These are phyloP conservation scores for Solanum hybrid DNA, from an alignment of 305 asterid genomes.

Conservation along the genomic window DNA sequence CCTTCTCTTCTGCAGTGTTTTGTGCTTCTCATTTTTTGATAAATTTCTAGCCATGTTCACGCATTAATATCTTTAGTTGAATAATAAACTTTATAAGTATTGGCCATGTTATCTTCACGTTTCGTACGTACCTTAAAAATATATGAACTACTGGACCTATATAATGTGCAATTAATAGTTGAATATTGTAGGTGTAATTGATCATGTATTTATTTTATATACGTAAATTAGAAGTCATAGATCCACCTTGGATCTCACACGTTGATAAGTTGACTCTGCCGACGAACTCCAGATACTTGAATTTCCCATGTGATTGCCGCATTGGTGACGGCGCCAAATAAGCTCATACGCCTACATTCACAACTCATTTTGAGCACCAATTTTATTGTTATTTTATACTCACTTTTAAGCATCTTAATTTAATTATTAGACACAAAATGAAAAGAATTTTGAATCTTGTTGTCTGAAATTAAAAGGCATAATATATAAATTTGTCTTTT, in stretches of 20 bases:
- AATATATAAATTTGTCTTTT: no score
- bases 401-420: not conserved
- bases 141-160: not conserved
- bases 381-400: not conserved
- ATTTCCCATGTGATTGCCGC: not conserved
- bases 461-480: not conserved
- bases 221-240: not conserved
- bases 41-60: not conserved
- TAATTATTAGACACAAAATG: not conserved
- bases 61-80: not conserved
- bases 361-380: not conserved
- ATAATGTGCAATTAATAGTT: not conserved
- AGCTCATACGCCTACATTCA: not conserved
- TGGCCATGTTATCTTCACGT: not conserved
- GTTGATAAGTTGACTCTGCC: not conserved
- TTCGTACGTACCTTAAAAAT: not conserved
- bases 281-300: not conserved
- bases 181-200: not conserved
- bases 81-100: not conserved
- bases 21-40: not conserved
- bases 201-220: not conserved
- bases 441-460: no score
- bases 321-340: not conserved
- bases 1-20: conserved; percentile 1
- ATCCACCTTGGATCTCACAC: not conserved